Evolutionary conservation across 2,329 filamentous ascomycete species (phyloP), one percentile per base, ranked within the genome.

Genomic region (Arthrocladium fulminans): DNA sequence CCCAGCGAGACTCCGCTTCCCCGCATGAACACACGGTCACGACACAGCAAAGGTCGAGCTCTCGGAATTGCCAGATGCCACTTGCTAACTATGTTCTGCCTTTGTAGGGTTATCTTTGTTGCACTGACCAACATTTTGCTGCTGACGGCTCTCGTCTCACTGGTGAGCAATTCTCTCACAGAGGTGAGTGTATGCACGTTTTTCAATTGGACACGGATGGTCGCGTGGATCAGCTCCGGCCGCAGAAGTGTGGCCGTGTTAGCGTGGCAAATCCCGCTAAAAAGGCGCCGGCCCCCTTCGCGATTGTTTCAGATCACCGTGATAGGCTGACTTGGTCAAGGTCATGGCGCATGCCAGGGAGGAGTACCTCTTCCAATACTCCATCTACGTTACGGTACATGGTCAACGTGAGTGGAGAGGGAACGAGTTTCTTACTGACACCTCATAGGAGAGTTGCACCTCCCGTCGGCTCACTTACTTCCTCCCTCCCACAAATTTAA

Each of bases 311-410:
- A 30, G 10, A 22, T 20, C 24, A 9, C 19, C 10, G 19, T 45
- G 38, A 37, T 42, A 42, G 25, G 38, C 38, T 44, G 35, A 49
- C 22, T 25, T 3, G 47, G 23, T 51, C 44, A 56, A 80, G 77
- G 75, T 80, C 47, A 73, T 81, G 63, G 71, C 76, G 49, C 76
- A 80, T 67, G 76, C 77, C 32, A 70, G 76, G 57, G 76, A 80
- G 58, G 77, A 81, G 60, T 80, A 80, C 60, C 68, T 79, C 22
- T 80, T 76, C 58, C 73, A 78, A 74, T 79, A 69, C 47, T 69
- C 66, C 19, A 65, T 70, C 52, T 69, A 70, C 49, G 67, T 70
- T n/a, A n/a, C n/a, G n/a, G n/a, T n/a, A 15, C 57, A 69, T 41
- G 32, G 32, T 35, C 32, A 35, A 15, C 17, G 10, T 35, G 6